Base-by-base conservation (phyloP, 768 basidiomycete species). In the Collybia sordida region DNA sequence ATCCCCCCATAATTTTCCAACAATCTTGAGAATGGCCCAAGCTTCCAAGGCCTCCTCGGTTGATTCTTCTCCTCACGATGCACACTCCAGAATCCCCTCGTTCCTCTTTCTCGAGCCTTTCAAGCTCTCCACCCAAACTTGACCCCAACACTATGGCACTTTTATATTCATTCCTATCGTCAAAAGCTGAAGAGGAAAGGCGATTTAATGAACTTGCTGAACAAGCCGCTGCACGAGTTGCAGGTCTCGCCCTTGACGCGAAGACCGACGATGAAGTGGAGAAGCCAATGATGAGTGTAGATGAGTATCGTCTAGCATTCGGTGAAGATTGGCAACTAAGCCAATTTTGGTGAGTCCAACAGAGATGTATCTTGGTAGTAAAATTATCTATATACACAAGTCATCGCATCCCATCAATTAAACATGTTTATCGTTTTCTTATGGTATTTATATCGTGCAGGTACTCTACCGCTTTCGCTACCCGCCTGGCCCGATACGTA, bases 261-360 rank as follows among this genome's bases (percentile, higher is more conserved):
- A 55, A 64, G 40, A 52, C 63, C 6, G 56, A 62, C 15, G 56
- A 54, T 22, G 55, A 59, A 34, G 28, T 42, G 0, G 64, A 63
- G 8, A 68, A 68, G 44, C 64, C 67, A 2, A 73, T 75, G 67
- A 64, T 77, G 54, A 73, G 68, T 48, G 71, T 77, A 14, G 68
- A 72, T 37, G 74, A 77, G 51, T 78, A 72, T 51, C 64, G 69
- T 23, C 54, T 61, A 28, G 68, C 71, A 12, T 78, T 78, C 47
- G 66, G 72, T 15, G 75, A 77, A 62, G 74, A 76, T 61, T 77
- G 75, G 75, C 75, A 78, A 56, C 67, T 77, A 36, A 77, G 73
- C 56, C 75, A 78, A 61, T 77, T 77, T 52, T 77, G 77, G 74
- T 76, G 61, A 69, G 75, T 65, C 23, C 41, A 18, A 35, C 50